phyloP scores from a whole-genome alignment of 1,284 basidiomycete species.

The Malassezia arunalokei region DNA sequence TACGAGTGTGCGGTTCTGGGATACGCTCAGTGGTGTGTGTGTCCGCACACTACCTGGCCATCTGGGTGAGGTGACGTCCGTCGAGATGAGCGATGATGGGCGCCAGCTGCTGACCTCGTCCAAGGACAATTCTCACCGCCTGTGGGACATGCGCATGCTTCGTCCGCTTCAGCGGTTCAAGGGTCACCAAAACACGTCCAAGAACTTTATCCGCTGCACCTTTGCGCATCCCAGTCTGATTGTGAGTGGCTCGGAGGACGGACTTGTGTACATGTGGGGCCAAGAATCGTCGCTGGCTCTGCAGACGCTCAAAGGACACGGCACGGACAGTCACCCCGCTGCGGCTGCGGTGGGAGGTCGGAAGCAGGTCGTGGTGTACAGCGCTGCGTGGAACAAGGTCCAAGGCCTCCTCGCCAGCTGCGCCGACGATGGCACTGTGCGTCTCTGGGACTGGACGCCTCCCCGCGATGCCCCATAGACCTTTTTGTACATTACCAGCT shows the following conservation, averaged over 20 bases:
- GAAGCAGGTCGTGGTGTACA: conserved; percentile 44
- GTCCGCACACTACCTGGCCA: conserved; percentile 48
- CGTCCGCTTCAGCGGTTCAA: conserved; percentile 49
- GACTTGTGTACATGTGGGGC: conserved; percentile 44
- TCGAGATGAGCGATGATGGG: conserved; percentile 49
- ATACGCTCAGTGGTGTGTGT: conserved; percentile 49
- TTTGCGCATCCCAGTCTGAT: conserved; percentile 48
- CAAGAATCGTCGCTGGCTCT: conserved; percentile 39
- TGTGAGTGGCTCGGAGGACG: conserved; percentile 49
- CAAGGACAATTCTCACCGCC: conserved; percentile 49
- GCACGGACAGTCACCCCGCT: conserved; percentile 14
- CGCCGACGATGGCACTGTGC: conserved; percentile 49
- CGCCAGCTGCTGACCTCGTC: conserved; percentile 49
- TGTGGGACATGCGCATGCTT: conserved; percentile 43
- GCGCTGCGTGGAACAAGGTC: conserved; percentile 48
- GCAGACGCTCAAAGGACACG: conserved; percentile 43
- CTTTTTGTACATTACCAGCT: not conserved
- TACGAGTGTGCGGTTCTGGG: conserved; percentile 50
- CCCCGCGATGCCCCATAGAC: not conserved
- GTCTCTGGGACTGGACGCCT: conserved; percentile 46
- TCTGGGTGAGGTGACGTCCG: conserved; percentile 50
- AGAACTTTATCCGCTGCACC: conserved; percentile 49
- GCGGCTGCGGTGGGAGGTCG: not conserved
- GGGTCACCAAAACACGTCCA: conserved; percentile 50
- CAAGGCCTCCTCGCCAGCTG: conserved; percentile 47